Evolutionary conservation across 2,329 filamentous ascomycete species (phyloP), one percentile per base, ranked within the genome.

Genomic region (Xylariomycetidae sp.): DNA sequence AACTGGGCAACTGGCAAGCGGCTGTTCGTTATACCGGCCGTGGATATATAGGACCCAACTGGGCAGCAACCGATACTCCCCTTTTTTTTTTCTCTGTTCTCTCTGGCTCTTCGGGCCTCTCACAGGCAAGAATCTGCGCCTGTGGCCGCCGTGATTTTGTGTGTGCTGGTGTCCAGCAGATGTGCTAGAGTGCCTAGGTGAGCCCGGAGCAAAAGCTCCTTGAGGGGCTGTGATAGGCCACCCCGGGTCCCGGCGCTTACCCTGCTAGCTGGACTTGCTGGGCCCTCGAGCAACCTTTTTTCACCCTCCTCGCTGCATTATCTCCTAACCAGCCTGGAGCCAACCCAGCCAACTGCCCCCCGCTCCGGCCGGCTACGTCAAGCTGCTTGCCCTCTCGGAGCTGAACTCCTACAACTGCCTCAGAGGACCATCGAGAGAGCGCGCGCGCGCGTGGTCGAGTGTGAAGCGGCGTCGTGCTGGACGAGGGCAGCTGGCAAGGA

Each of bases 121-220:
- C n/a, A n/a, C n/a, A n/a, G n/a, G n/a, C n/a, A n/a, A n/a, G n/a
- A n/a, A n/a, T n/a, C n/a, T n/a, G n/a, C n/a, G n/a, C n/a, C n/a
- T n/a, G n/a, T n/a, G n/a, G n/a, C n/a, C n/a, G n/a, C n/a, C n/a
- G n/a, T n/a, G n/a, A n/a, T 48, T 47, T 32, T 42, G 29, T 43
- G 35, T 36, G 41, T 40, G 44, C 39, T 47, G 31, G 40, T 44
- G n/a, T 32, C 22, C 34, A 39, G 36, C 35, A 40, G 19, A 31
- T 26, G 38, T 34, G 35, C 37, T 39, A 38, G 37, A 38, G n/a
- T n/a, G n/a, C n/a, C n/a, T n/a, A 44, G 32, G 32, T 43, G 45
- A 45, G 38, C 38, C 42, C 49, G 49, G 49, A 53, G 49, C 46
- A 43, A 43, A 42, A 36, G 46, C 48, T 53, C 49, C 49, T 38